Evolutionary conservation across 2,329 filamentous ascomycete species (phyloP).

Genomic region (Ophiocordyceps unilateralis): DNA sequence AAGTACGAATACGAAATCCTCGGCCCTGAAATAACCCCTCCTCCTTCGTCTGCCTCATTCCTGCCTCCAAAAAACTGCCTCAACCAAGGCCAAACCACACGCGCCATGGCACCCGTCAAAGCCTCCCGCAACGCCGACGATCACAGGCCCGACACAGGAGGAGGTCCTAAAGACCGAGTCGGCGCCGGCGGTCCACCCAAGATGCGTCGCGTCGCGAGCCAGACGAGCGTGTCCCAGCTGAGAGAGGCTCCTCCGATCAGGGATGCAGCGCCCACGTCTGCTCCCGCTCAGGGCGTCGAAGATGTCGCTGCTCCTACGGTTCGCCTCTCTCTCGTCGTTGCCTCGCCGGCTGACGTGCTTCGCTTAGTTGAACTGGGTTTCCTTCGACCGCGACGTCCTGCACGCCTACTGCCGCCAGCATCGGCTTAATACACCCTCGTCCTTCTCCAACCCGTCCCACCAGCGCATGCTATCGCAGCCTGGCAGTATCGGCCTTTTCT

Average conservation of each 20-base stretch:
- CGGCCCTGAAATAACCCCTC: too few species aligned
- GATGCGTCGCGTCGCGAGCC: slow-evolving; percentile 36
- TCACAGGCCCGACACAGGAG: slow-evolving; percentile 16
- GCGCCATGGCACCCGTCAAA: slow-evolving; percentile 28
- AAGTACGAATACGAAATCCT: too few species aligned
- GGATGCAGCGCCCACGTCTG: slow-evolving; percentile 17
- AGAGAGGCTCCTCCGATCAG: slow-evolving; percentile 19
- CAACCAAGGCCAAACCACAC: too few species aligned
- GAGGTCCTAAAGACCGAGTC: slow-evolving; percentile 25
- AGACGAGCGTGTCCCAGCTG: slow-evolving; percentile 17
- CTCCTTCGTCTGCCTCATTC: too few species aligned
- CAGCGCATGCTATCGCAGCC: slow-evolving; percentile 43
- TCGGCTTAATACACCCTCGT: slow-evolving; percentile 50
- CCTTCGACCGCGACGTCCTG: slow-evolving; percentile 49
- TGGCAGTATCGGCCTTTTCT: slow-evolving; percentile 50
- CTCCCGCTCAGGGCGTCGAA: slow-evolving; percentile 11
- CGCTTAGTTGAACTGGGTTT: slow-evolving; percentile 44
- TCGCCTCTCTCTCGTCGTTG: slow-evolving; percentile 4
- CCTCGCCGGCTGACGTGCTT: background rate
- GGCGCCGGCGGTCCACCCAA: slow-evolving; percentile 30
- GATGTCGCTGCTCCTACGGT: slow-evolving; percentile 18
- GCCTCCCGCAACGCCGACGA: slow-evolving; percentile 26
- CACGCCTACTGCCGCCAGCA: slow-evolving; percentile 63
- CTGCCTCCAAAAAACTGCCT: too few species aligned
- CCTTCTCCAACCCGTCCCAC: slow-evolving; percentile 48